A percentile compares a stretch with the other conserved stretches of the same genome.
Evolutionary conservation across 2,329 filamentous ascomycete species (phyloP).

Genomic region (Paraphoma sp.): DNA sequence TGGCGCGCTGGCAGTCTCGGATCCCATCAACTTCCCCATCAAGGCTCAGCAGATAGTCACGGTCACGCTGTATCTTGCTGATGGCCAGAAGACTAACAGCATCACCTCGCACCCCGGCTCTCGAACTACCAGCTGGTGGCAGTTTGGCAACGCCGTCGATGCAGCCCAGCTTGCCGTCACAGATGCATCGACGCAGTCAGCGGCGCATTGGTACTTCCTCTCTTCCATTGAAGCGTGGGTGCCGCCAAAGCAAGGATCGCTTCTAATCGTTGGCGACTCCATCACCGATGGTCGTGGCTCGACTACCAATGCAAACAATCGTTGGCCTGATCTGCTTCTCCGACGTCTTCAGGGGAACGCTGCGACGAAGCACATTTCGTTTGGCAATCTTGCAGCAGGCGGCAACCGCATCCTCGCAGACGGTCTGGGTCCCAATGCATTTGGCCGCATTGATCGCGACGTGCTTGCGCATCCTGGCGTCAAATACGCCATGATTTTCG

Average conservation of each 20-base stretch:
- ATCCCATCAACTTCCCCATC: constrained; percentile 64
- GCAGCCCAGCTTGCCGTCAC: constrained; percentile 55
- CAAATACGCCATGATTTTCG: constrained; percentile 70
- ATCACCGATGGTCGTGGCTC: constrained; percentile 70
- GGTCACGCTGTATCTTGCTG: constrained; percentile 64
- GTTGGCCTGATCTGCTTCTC: constrained; percentile 42
- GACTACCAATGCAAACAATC: constrained; percentile 19
- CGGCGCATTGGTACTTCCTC: constrained; percentile 64
- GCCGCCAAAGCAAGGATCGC: constrained; percentile 51
- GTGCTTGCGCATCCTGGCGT: constrained; percentile 65
- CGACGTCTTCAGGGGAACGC: constrained; percentile 58
- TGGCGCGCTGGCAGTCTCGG: constrained; percentile 65
- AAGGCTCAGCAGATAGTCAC: constrained; percentile 61
- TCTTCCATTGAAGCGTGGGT: constrained; percentile 63
- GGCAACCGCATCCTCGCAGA: constrained; percentile 69
- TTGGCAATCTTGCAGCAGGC: constrained; percentile 71
- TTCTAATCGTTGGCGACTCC: constrained; percentile 68
- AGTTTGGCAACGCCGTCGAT: constrained; percentile 61
- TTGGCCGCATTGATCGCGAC: constrained; percentile 68
- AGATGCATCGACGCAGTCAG: constrained; percentile 41
- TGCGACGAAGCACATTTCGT: constrained; percentile 52
- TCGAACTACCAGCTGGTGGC: constrained; percentile 64
- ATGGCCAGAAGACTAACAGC: constrained; percentile 62
- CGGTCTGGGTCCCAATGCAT: constrained; percentile 66
- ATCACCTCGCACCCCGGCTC: constrained; percentile 72